Base-by-base conservation (phyloP, 1,284 basidiomycete genomes). In the Moesziomyces sp. region DNA sequence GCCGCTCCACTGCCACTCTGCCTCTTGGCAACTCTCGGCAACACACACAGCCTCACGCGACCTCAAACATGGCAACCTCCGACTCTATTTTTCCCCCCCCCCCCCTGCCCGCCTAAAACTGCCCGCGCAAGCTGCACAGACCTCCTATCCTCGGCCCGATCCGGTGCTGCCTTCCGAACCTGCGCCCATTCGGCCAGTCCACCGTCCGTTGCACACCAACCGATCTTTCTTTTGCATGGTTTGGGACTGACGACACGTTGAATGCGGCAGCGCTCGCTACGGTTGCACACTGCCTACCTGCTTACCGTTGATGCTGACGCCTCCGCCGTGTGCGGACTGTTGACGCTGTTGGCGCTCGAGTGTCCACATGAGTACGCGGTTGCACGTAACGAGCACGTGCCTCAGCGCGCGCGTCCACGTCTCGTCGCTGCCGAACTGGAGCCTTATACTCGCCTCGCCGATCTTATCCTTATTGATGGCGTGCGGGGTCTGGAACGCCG, bases 391-490 rank as follows among this genome's bases (percentile, higher is more conserved):
- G 56, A 97, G 87, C 57, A 98, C 93, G 81, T 97, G 93, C 46
- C 93, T 88, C 74, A 97, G 86, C 5, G 95, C 94, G 65, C 93
- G 89, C 14, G 96, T 98, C 96, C 96, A 99, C 0, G 90, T 88
- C 81, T 98, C 96, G 82, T 98, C 96, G 44, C 78, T 79, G 70
- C 91, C 93, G 85, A 94, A 95, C 80, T 95, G 93, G 11, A 97
- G 87, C 83, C 95, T 93, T 71, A 99, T 93, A 2, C 93, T 94
- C 21, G 93, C 91, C 65, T 95, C 94, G 5, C 94, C 94, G 63
- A 99, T 99, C 85, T 92, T 93, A 85, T 99, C 97, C 85, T 93
- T 97, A 52, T 88, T 87, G 64, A 99, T 92, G 93, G 91, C 88
- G 84, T 95, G 92, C 21, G 92, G 93, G 76, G 94, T 90, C 62